A percentile compares a stretch with the other conserved stretches of the same genome.
Evolutionary conservation across 495 filamentous ascomycete genomes (phyloP).

Genomic region (Extremus antarcticus): DNA sequence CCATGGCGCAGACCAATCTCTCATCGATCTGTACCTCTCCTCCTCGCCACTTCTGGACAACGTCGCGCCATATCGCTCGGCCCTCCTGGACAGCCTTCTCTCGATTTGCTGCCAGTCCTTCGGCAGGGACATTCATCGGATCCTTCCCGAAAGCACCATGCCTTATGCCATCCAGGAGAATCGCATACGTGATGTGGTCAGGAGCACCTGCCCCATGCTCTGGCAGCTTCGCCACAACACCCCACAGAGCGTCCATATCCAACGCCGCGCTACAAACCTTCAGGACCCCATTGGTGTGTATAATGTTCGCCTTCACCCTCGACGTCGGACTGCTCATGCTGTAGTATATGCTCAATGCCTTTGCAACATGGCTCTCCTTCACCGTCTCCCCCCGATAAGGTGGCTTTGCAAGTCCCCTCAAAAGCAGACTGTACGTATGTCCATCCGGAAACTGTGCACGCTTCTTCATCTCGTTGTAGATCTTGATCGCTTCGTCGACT

Average conservation of each 20-base stretch:
- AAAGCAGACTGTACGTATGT: conserved; percentile 70
- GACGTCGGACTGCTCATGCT: conserved; percentile 51
- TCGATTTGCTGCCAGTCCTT: conserved; percentile 27
- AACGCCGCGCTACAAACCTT: conserved; percentile 59
- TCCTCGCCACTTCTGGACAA: conserved; percentile 57
- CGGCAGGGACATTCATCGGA: conserved; percentile 20
- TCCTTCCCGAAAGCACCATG: conserved; percentile 23
- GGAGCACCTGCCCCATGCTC: conserved; percentile 49
- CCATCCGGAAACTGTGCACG: conserved; percentile 60
- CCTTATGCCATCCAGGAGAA: conserved; percentile 62
- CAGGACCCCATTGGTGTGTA: conserved; percentile 79
- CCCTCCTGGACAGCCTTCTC: conserved; percentile 43
- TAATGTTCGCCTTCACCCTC: conserved; percentile 51
- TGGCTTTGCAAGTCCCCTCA: conserved; percentile 54
- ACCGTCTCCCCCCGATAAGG: neutral
- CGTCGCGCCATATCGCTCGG: conserved; percentile 67
- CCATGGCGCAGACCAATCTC: conserved; percentile 64
- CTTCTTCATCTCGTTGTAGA: conserved; percentile 99
- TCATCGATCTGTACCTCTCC: conserved; percentile 63
- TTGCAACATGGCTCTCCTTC: conserved; percentile 6
- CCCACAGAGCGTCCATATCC: conserved; percentile 67
- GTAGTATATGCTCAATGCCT: conserved; percentile 40
- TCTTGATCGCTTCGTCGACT: conserved; percentile 53
- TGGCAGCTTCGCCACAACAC: conserved; percentile 53
- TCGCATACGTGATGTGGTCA: conserved; percentile 63